Conservation (phyloP, 805 yeast genomes). For the Suhomyces faveliae region DNA sequence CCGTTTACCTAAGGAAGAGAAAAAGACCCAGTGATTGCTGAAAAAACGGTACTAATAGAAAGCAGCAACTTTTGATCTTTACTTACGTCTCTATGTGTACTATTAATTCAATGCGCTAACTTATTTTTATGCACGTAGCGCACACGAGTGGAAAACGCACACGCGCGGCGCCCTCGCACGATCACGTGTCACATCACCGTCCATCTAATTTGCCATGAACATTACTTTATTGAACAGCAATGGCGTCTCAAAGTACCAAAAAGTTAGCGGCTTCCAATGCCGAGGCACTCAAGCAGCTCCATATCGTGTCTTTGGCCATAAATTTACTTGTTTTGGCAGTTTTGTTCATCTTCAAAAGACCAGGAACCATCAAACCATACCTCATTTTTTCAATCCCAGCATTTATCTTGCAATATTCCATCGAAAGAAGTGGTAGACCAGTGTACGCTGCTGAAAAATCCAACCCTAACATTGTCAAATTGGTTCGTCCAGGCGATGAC, state of each 20-base stretch:
- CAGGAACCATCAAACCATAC: slow-evolving; percentile 42
- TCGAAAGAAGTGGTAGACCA: slow-evolving; percentile 66
- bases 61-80: no score
- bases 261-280: slow-evolving; percentile 47
- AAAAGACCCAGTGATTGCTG: slow-evolving; percentile 4
- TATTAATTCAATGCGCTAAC: no score
- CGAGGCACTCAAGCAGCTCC: slow-evolving; percentile 39
- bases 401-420: slow-evolving; percentile 45
- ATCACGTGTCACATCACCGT: not conserved
- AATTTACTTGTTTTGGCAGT: slow-evolving; percentile 40
- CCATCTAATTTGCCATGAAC: no score
- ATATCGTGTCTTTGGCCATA: slow-evolving; percentile 31
- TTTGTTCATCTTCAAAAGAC: slow-evolving; percentile 36
- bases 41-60: not conserved
- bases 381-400: slow-evolving; percentile 36
- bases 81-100: not conserved
- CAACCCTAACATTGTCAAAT: slow-evolving; percentile 29
- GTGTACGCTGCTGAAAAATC: slow-evolving; percentile 36
- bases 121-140: no score
- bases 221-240: no score
- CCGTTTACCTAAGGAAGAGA: slow-evolving; percentile 18
- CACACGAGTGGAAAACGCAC: no score
- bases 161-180: no score
- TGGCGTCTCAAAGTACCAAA: slow-evolving; percentile 61
- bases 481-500: slow-evolving; percentile 59